Percentiles rank a stretch among this genome's conserved stretches.
Evolutionary conservation across 805 yeast genomes (phyloP).

Genomic region (Lipomyces mesembrius): DNA sequence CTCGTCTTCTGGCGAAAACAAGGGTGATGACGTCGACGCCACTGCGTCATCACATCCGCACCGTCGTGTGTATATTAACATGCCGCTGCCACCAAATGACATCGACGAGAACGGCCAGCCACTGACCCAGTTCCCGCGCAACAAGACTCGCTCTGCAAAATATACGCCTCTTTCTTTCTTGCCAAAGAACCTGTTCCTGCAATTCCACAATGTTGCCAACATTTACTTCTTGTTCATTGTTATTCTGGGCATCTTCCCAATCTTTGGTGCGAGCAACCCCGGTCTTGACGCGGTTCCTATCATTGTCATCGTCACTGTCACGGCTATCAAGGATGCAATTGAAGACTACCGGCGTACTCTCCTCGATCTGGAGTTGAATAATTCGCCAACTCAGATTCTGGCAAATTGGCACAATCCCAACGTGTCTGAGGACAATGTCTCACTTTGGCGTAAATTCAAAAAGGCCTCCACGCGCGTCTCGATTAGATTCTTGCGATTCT

Average conservation of each 20-base stretch:
- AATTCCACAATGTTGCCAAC: conserved; percentile 89
- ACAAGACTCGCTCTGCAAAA: conserved; percentile 93
- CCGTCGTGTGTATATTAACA: conserved; percentile 56
- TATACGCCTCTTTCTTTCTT: conserved; percentile 88
- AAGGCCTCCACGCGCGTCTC: conserved; percentile 53
- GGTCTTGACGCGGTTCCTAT: conserved; percentile 80
- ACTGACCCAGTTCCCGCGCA: conserved; percentile 68
- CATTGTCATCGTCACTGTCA: conserved; percentile 73
- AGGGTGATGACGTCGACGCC: conserved; percentile 31
- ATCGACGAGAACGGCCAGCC: conserved; percentile 62
- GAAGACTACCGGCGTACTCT: conserved; percentile 72
- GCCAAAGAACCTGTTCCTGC: conserved; percentile 80
- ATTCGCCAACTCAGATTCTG: conserved; percentile 63
- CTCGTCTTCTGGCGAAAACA: conserved; percentile 24
- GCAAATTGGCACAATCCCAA: conserved; percentile 62
- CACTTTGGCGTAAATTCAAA: conserved; percentile 71
- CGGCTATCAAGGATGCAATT: conserved; percentile 76
- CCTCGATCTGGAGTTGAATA: conserved; percentile 71
- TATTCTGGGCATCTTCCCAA: conserved; percentile 64
- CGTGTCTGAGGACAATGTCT: conserved; percentile 58
- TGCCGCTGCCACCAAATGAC: conserved; percentile 54
- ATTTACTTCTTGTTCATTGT: conserved; percentile 79
- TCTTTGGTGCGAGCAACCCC: conserved; percentile 75
- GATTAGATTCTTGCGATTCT: conserved; percentile 10
- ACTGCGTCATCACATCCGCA: conserved; percentile 30